Conservation (phyloP, 805 yeast species). For the Sugiyamaella mastotermitis region DNA sequence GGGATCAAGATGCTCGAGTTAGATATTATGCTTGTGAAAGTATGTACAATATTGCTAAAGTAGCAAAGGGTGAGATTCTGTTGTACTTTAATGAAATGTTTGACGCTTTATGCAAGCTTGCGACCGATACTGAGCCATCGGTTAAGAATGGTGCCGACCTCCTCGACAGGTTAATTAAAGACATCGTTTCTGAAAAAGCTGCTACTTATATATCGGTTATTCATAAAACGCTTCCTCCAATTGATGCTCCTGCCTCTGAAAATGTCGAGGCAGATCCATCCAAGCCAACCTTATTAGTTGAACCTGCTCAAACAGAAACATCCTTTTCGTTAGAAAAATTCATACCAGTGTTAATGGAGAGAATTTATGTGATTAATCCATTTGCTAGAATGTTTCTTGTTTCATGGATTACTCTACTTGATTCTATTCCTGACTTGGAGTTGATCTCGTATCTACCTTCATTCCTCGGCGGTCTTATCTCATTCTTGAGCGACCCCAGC, state of each 20-base stretch:
- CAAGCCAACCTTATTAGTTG: constrained; percentile 27
- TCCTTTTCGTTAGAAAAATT: constrained; percentile 84
- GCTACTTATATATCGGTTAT: constrained; percentile 57
- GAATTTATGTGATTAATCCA: constrained; percentile 90
- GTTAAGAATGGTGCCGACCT: constrained; percentile 95
- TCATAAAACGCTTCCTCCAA: constrained; percentile 43
- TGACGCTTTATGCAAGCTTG: constrained; percentile 83
- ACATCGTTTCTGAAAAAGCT: constrained; percentile 91
- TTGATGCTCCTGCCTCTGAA: not conserved
- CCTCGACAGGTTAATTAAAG: constrained; percentile 83
- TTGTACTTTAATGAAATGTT: constrained; percentile 90
- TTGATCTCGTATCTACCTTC: constrained; percentile 82
- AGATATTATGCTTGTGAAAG: constrained; percentile 96
- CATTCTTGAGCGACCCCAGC: constrained; percentile 75
- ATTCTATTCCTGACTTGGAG: constrained; percentile 88
- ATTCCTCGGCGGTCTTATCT: constrained; percentile 75
- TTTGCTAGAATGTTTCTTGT: constrained; percentile 86
- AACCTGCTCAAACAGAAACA: constrained; percentile 40
- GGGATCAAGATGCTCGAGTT: constrained; percentile 96
- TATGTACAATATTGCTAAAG: constrained; percentile 90
- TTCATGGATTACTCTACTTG: constrained; percentile 88
- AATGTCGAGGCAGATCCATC: constrained; percentile 32
- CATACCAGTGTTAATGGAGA: constrained; percentile 83
- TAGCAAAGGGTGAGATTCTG: constrained; percentile 90
- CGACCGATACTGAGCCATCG: constrained; percentile 84